Percentiles rank a stretch among this genome's conserved stretches.
phyloP scores from a whole-genome alignment of 1,284 basidiomycete species.

The Microbotryum scabiosae region DNA sequence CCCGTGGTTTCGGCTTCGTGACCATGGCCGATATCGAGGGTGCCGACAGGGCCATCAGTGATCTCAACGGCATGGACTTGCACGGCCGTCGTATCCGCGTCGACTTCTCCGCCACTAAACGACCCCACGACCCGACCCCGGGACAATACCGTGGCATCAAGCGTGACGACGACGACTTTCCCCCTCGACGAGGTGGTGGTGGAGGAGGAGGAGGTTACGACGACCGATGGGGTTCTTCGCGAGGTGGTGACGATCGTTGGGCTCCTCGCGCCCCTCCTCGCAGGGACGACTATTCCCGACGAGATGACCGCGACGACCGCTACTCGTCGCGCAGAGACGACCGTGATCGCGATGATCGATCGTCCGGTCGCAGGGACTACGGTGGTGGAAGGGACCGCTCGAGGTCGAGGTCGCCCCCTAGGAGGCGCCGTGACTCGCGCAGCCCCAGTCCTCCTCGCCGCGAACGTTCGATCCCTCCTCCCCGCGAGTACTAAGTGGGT shows the following conservation, averaged over 20 bases:
- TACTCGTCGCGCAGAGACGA: neutral
- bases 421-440: no score
- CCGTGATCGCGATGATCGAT: neutral
- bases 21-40: constrained; percentile 82
- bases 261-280: neutral
- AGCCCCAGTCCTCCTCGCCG: no score
- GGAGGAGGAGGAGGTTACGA: constrained; percentile 5
- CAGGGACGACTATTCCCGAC: constrained; percentile 1
- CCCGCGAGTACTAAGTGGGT: no score
- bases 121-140: constrained; percentile 89
- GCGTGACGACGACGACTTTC: constrained; percentile 45
- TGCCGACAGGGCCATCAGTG: constrained; percentile 75
- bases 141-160: constrained; percentile 96
- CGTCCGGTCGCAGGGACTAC: neutral
- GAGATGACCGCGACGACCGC: constrained; percentile 2
- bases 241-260: constrained; percentile 33
- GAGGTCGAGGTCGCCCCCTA: no score
- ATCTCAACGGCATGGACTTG: constrained; percentile 85
- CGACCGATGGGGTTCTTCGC: constrained; percentile 47
- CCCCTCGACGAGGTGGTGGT: neutral
- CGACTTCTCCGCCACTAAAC: constrained; percentile 88
- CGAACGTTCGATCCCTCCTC: no score
- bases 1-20: constrained; percentile 95
- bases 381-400: no score
- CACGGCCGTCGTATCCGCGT: constrained; percentile 94